Conservation (phyloP, 768 basidiomycete species). For the Coprinopsis cinerea region DNA sequence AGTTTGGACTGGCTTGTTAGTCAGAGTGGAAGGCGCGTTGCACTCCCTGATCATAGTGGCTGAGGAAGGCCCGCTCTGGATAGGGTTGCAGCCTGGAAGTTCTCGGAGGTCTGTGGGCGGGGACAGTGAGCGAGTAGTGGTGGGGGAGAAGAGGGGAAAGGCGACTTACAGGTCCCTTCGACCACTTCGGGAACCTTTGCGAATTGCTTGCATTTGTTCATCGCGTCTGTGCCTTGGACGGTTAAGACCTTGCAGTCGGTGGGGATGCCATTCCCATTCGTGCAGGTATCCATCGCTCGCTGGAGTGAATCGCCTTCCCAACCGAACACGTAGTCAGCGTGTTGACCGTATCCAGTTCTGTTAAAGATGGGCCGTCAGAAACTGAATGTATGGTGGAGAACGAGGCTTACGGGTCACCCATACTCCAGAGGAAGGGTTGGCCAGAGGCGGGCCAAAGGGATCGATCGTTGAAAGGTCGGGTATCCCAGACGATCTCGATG, state of each 20-base stretch:
- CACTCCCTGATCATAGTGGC: conserved; percentile 13
- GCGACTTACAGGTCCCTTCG: conserved; percentile 17
- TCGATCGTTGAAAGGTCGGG: conserved; percentile 15
- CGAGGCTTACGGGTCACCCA: conserved; percentile 15
- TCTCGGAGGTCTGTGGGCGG: conserved; percentile 10
- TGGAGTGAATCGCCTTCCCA: conserved; percentile 19
- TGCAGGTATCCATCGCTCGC: conserved; percentile 18
- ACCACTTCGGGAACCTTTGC: conserved; percentile 13
- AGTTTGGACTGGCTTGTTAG: conserved; percentile 9
- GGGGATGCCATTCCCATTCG: conserved; percentile 14
- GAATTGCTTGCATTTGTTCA: conserved; percentile 17
- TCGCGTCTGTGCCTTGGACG: conserved; percentile 17
- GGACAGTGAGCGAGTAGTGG: background rate
- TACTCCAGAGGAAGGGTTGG: conserved; percentile 15
- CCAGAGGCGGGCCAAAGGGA: conserved; percentile 14
- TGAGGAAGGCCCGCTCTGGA: conserved; percentile 14
- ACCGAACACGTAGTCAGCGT: conserved; percentile 20
- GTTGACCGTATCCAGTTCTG: conserved; percentile 18
- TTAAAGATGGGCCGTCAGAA: background rate
- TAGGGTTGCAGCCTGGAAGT: conserved; percentile 20
- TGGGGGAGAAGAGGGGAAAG: background rate
- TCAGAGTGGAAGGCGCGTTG: conserved; percentile 14
- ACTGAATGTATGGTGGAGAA: background rate
- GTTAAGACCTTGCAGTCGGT: conserved; percentile 16
- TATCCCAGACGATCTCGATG: conserved; percentile 18